Conservation (phyloP, 306 rosid species). For the Echinosophora koreensis region DNA sequence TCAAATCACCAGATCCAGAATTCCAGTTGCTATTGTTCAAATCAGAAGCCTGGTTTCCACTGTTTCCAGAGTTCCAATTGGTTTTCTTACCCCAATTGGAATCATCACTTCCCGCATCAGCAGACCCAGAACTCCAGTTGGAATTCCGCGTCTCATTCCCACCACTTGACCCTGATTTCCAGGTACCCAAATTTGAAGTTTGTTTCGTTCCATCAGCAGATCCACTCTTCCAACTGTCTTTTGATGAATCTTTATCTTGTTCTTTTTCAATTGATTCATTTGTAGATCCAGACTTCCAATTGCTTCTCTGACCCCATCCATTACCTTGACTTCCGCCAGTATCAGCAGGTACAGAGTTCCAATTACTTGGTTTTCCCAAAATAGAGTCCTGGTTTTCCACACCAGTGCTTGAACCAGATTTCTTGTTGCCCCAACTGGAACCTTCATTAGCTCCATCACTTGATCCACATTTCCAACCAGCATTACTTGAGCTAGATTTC, state of each 20-base stretch:
- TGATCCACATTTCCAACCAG: slow-evolving; percentile 44
- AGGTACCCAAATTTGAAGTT: neutral
- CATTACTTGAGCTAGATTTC: neutral
- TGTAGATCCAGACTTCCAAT: neutral
- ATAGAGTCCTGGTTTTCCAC: slow-evolving; percentile 33
- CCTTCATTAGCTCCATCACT: slow-evolving; percentile 34
- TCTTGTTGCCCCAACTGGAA: slow-evolving; percentile 37
- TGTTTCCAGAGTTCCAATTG: slow-evolving; percentile 43
- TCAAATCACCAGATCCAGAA: slow-evolving; percentile 31
- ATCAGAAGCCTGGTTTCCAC: slow-evolving; percentile 41
- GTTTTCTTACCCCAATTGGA: slow-evolving; percentile 46
- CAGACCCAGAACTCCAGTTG: slow-evolving; percentile 39
- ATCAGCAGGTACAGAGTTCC: slow-evolving; percentile 33
- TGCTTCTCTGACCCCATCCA: slow-evolving; percentile 8
- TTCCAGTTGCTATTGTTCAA: slow-evolving; percentile 38
- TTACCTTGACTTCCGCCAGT: slow-evolving; percentile 16
- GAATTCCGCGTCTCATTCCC: slow-evolving; percentile 39
- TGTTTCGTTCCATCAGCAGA: neutral
- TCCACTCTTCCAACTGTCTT: slow-evolving; percentile 29
- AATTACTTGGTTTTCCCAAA: slow-evolving; percentile 25
- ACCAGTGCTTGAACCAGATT: slow-evolving; percentile 10
- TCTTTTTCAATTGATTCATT: neutral
- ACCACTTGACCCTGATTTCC: slow-evolving; percentile 23
- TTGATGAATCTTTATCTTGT: slow-evolving; percentile 5
- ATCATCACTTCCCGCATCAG: slow-evolving; percentile 22